phyloP scores from a whole-genome alignment of 1,284 basidiomycete genomes.

The Malassezia obtusa region DNA sequence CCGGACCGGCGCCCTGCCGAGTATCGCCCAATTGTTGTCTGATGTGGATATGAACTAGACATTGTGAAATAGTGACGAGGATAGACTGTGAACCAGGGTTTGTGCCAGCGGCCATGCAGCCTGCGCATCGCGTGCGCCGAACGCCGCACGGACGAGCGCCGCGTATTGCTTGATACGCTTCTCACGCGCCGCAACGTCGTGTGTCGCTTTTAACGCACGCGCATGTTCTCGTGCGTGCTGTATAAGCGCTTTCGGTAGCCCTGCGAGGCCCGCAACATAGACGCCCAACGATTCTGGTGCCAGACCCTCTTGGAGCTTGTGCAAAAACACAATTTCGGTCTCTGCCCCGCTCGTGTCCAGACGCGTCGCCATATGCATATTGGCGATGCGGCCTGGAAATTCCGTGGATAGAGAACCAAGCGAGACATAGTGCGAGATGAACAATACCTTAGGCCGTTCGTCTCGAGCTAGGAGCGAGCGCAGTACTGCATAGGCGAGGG shows the following conservation, averaged over 20 bases:
- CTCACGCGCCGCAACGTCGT: background rate
- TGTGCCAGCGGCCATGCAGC: background rate
- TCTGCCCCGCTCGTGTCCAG: background rate
- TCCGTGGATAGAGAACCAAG: conserved; percentile 20
- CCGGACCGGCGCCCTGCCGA: conserved; percentile 18
- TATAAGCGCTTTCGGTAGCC: conserved; percentile 18
- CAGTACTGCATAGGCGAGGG: conserved; percentile 31
- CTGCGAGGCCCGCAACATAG: conserved; percentile 37
- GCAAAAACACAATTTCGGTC: conserved; percentile 35
- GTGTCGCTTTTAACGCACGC: background rate
- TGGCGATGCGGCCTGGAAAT: conserved; percentile 12
- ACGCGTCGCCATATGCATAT: conserved; percentile 32
- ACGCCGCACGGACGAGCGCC: background rate
- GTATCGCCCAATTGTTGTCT: conserved; percentile 24
- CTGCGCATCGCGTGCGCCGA: background rate
- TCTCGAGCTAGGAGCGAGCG: conserved; percentile 18
- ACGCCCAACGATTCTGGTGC: conserved; percentile 37
- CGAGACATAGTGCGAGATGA: conserved; percentile 40
- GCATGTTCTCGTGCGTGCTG: conserved; percentile 1
- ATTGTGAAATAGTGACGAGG: background rate
- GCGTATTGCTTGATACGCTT: background rate
- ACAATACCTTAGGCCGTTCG: conserved; percentile 22
- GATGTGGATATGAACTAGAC: conserved; percentile 19
- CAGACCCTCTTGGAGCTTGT: conserved; percentile 29
- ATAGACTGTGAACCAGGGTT: background rate